Evolutionary conservation across 2,329 filamentous ascomycete genomes (phyloP).

Genomic region (Cercospora canescens): DNA sequence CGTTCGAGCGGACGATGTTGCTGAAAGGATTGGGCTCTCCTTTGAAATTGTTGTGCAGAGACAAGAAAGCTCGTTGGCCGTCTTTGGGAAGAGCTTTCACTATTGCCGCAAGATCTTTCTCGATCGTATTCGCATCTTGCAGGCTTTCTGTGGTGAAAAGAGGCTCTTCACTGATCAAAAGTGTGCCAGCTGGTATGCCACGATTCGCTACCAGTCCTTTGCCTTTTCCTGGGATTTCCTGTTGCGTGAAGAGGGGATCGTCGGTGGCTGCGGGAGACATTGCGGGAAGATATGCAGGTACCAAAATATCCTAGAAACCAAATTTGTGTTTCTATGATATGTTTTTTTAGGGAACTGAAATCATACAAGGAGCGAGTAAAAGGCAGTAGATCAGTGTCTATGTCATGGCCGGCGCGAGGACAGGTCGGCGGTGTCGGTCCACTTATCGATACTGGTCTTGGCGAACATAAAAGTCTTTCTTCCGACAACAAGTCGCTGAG

Average conservation of each 20-base stretch:
- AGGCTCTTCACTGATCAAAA: slow-evolving; percentile 43
- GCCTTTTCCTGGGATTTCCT: slow-evolving; percentile 37
- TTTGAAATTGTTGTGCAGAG: slow-evolving; percentile 34
- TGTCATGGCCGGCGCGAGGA: neutral
- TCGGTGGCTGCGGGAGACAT: slow-evolving; percentile 3
- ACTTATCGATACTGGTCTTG: neutral
- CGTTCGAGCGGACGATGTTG: slow-evolving; percentile 38
- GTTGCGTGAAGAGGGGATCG: slow-evolving; percentile 14
- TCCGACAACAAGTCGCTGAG: too few relatives aligned
- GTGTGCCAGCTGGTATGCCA: slow-evolving; percentile 41
- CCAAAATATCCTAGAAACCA: neutral
- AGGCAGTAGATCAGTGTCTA: neutral
- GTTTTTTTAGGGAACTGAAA: neutral
- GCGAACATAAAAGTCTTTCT: neutral
- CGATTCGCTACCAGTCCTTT: slow-evolving; percentile 42
- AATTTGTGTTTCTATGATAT: neutral
- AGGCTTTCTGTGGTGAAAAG: slow-evolving; percentile 37
- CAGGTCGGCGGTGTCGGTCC: neutral
- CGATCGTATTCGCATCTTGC: slow-evolving; percentile 21
- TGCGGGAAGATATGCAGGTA: neutral
- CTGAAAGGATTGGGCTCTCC: slow-evolving; percentile 27
- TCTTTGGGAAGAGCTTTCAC: slow-evolving; percentile 31
- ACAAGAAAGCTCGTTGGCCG: slow-evolving; percentile 33
- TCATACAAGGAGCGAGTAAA: neutral
- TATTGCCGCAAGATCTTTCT: slow-evolving; percentile 23